phyloP scores from a whole-genome alignment of 495 filamentous ascomycete species.

The Penicillium steckii region DNA sequence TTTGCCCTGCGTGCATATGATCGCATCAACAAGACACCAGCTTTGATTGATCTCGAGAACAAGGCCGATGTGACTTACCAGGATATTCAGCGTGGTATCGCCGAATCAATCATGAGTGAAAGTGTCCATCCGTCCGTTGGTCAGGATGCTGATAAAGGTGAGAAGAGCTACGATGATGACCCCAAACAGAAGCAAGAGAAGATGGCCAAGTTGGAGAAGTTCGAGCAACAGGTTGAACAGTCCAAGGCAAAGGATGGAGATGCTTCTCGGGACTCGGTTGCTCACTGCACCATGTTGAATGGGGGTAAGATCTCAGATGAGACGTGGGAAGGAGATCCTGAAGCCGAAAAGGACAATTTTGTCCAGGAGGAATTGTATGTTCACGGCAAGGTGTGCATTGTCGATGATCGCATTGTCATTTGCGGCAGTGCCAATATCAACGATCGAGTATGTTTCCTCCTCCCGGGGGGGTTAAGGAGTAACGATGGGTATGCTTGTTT shows the following conservation, averaged over 20 bases:
- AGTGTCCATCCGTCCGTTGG: slow-evolving; percentile 62
- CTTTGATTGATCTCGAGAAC: slow-evolving; percentile 67
- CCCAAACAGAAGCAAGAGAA: slow-evolving; percentile 38
- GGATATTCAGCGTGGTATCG: slow-evolving; percentile 81
- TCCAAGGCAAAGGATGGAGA: slow-evolving; percentile 33
- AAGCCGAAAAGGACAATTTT: slow-evolving; percentile 79
- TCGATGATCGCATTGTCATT: slow-evolving; percentile 76
- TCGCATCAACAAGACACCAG: slow-evolving; percentile 76
- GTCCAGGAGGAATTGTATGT: slow-evolving; percentile 95
- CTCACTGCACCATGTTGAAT: slow-evolving; percentile 77
- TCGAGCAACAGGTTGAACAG: slow-evolving; percentile 56
- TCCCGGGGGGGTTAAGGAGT: too few species aligned
- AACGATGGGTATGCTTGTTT: neutral
- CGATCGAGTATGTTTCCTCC: slow-evolving; percentile 58
- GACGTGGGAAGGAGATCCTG: slow-evolving; percentile 65
- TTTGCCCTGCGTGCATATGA: slow-evolving; percentile 93
- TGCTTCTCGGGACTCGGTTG: slow-evolving; percentile 65
- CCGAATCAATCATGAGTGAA: slow-evolving; percentile 79
- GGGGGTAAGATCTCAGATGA: slow-evolving; percentile 66
- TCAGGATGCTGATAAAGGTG: slow-evolving; percentile 46
- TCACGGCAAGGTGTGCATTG: slow-evolving; percentile 85
- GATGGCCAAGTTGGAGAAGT: slow-evolving; percentile 58
- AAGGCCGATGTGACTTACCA: slow-evolving; percentile 78
- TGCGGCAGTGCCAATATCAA: slow-evolving; percentile 93
- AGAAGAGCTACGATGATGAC: slow-evolving; percentile 36